phyloP scores from a whole-genome alignment of 2,329 filamentous ascomycete species.

The Colletotrichum limetticola region DNA sequence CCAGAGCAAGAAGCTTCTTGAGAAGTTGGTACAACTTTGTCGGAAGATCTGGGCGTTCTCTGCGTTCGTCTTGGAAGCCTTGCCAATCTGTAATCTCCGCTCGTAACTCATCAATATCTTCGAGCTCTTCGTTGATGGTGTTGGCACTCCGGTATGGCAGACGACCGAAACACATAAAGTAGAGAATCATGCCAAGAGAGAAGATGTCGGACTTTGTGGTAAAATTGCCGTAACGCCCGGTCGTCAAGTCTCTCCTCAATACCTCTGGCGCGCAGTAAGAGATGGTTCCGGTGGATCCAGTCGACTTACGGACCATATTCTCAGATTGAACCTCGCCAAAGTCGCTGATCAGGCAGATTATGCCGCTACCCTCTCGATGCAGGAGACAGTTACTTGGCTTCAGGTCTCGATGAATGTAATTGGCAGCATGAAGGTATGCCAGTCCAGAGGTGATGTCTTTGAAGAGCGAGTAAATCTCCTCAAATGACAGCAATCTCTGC shows the following conservation, averaged over 20 bases:
- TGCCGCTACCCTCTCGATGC: slow-evolving; percentile 76
- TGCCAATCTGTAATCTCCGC: slow-evolving; percentile 89
- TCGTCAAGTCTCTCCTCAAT: slow-evolving; percentile 71
- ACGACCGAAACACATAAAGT: slow-evolving; percentile 95
- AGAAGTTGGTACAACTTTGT: slow-evolving; percentile 87
- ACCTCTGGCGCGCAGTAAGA: slow-evolving; percentile 98
- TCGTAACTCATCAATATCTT: slow-evolving; percentile 87
- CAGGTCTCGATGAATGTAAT: slow-evolving; percentile 95
- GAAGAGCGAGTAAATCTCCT: slow-evolving; percentile 97
- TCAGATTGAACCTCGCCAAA: slow-evolving; percentile 96
- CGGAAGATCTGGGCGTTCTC: slow-evolving; percentile 83
- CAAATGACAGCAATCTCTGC: slow-evolving; percentile 70
- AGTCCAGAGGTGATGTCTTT: slow-evolving; percentile 93
- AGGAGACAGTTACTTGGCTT: slow-evolving; percentile 97
- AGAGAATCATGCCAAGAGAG: slow-evolving; percentile 96
- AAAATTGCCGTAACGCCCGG: slow-evolving; percentile 88
- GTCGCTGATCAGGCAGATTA: slow-evolving; percentile 91
- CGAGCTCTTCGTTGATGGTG: slow-evolving; percentile 86
- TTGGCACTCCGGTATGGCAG: slow-evolving; percentile 90
- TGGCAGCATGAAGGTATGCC: slow-evolving; percentile 87
- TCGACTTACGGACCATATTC: slow-evolving; percentile 84
- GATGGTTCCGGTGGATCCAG: slow-evolving; percentile 93
- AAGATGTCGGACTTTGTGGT: slow-evolving; percentile 99
- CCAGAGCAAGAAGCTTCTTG: slow-evolving; percentile 80
- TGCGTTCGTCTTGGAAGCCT: slow-evolving; percentile 83